Conservation (phyloP, 352 stramenopile genomes). For the Globisporangium barbulae region DNA sequence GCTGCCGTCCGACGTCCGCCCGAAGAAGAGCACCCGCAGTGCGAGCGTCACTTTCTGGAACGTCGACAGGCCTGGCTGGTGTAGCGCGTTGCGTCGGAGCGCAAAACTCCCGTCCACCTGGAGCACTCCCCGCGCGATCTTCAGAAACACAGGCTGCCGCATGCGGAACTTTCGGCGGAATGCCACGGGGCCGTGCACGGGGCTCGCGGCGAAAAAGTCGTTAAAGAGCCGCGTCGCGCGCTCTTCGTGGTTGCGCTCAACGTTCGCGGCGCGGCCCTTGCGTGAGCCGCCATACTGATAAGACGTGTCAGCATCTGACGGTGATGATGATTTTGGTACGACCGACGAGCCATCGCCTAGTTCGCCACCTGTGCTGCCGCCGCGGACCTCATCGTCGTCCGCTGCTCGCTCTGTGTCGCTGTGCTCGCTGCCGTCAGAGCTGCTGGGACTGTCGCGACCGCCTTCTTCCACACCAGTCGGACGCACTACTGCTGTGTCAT, state of each 20-base stretch:
- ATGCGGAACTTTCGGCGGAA: background rate
- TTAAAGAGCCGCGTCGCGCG: background rate
- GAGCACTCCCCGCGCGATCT: background rate
- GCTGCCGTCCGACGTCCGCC: background rate
- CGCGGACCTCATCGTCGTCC: background rate
- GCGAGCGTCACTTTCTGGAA: background rate
- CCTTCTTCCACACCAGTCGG: background rate
- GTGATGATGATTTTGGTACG: background rate
- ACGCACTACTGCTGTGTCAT: background rate
- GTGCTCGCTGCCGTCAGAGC: background rate
- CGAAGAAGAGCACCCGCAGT: background rate
- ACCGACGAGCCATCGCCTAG: too few relatives aligned
- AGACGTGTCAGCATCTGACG: background rate
- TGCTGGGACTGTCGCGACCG: background rate
- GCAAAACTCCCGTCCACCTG: background rate
- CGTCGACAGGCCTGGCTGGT: background rate
- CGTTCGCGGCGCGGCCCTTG: background rate
- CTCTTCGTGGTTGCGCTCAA: background rate
- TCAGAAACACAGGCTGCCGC: background rate
- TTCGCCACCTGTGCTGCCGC: background rate
- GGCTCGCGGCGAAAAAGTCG: background rate
- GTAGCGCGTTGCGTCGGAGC: background rate
- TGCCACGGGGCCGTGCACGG: background rate
- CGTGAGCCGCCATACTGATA: background rate
- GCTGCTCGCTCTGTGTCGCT: background rate